Evolutionary conservation across 805 yeast genomes (phyloP), one percentile per base, ranked within the genome.

Genomic region (Blastobotrys attinorum): DNA sequence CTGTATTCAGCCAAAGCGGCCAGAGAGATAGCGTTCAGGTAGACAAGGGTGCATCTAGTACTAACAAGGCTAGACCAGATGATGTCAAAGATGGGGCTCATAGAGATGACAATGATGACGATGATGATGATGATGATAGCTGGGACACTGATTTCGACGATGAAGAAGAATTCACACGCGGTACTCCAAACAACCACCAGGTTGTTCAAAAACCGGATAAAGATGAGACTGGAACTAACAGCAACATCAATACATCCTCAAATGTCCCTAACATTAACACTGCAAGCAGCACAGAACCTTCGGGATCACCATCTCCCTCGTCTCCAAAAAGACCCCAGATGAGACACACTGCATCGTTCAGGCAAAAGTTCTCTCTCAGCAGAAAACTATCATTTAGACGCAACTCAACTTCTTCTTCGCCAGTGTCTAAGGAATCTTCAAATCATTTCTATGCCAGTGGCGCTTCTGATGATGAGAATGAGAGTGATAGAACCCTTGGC

Each of bases 71-170:
- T 11, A n/a, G 20, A 11, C 21, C 37, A 8, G 25, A 15, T 5
- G 39, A 31, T 22, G 44, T 15, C 38, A 27, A 18, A 25, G 35
- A 37, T 15, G 31, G 21, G 32, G 22, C 18, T 7, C 20, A 4
- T 20, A 36, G 32, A 11, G 22, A 29, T 27, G 37, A 42, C 4
- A 8, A 31, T 17, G 27, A 13, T 18, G 23, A 37, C 27, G 46
- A 34, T 17, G 32, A 38, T 25, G 34, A 23, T 33, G 35, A 31
- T 20, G 38, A 25, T 13, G 43, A 39, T 16, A 32, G 37, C 16
- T 44, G 48, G 47, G 43, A 44, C 29, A 43, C 45, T 20, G 45
- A 41, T 20, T 31, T 27, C 18, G 46, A 46, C 8, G 47, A 38
- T 15, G 42, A 47, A 23, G 37, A 20, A 25, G 29, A 25, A 25